Evolutionary conservation across 1,284 basidiomycete species (phyloP), one percentile per base, ranked within the genome.

Genomic region (Irpex sp.): DNA sequence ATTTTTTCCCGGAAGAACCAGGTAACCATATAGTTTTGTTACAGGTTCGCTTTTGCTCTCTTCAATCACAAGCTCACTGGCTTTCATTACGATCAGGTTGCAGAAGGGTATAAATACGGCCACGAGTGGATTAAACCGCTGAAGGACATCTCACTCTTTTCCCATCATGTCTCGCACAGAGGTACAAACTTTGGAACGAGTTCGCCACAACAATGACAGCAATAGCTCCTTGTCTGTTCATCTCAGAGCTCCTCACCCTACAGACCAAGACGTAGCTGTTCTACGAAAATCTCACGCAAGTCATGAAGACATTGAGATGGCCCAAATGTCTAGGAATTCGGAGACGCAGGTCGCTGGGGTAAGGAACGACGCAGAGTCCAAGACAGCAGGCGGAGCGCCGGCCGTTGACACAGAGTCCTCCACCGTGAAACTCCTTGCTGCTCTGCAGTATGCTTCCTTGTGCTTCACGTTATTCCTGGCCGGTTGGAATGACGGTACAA

Each of bases 401-500:
- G 9, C 5, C 5, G 61, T 57, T 7, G 39, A 53, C 17, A 46
- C 13, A 21, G 39, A 59, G 26, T 35, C 39, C 7, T 9, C 58
- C 8, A 8, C n/a, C 11, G 19, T 46, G 33, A 54, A 58, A 47
- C 43, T 61, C 21, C 37, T 43, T 13, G 60, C 43, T 49, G 61
- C 65, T 51, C 64, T 79, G n/a, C 79, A 81, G 61, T 78, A 80
- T 63, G 67, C 70, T 1, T 67, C 77, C 0, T 68, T 81, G 11
- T 80, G 77, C 66, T 81, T 72, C 69, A 68, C 73, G n/a, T 67
- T 80, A 31, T 81, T 80, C 58, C 66, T 85, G 9, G 74, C 76
- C 3, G 87, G 87, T 6, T 88, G 85, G 85, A 87, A 86, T 68
- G 86, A 88, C 68, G 82, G 81, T 1, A 80, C 81, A 8, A 81